These are phyloP conservation scores for Penicillium sp. DNA, from an alignment of 2,329 filamentous ascomycete species.

Conservation along the genomic window DNA sequence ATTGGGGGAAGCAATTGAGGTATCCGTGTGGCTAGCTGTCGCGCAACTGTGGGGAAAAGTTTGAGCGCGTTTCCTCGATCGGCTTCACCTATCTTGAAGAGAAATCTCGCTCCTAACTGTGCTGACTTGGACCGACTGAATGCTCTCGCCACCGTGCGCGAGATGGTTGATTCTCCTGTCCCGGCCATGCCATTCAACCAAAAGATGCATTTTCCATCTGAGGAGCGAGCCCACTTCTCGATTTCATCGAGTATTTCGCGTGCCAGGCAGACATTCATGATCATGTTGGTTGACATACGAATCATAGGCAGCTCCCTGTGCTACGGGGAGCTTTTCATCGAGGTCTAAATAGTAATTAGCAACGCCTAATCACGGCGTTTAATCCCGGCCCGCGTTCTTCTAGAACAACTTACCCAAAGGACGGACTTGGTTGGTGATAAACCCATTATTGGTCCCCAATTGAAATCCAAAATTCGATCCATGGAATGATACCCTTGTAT, in stretches of 20 bases:
- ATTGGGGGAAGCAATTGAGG: slow-evolving; percentile 30
- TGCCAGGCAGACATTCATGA: not conserved
- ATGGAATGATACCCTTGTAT: not conserved
- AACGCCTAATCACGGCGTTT: too few species aligned
- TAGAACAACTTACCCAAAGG: not conserved
- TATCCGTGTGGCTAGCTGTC: not conserved
- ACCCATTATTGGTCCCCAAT: not conserved
- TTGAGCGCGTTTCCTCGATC: not conserved
- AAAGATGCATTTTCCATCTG: not conserved
- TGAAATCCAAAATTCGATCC: not conserved
- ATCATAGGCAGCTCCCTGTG: not conserved
- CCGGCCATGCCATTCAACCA: not conserved
- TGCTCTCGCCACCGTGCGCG: not conserved
- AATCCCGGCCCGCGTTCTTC: too few species aligned
- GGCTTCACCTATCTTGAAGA: not conserved
- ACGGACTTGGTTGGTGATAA: not conserved
- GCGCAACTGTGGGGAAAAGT: not conserved
- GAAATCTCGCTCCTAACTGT: slow-evolving; percentile 33
- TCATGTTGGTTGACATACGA: not conserved
- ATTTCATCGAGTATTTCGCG: not conserved
- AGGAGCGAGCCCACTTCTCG: not conserved
- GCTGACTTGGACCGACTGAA: not conserved
- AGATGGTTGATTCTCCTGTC: not conserved
- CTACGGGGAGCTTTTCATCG: not conserved
- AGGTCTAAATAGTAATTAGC: not conserved